Percentiles rank a stretch among this genome's conserved stretches.
phyloP scores from a whole-genome alignment of 257 asterid genomes.

The Haberlea rhodopensis region DNA sequence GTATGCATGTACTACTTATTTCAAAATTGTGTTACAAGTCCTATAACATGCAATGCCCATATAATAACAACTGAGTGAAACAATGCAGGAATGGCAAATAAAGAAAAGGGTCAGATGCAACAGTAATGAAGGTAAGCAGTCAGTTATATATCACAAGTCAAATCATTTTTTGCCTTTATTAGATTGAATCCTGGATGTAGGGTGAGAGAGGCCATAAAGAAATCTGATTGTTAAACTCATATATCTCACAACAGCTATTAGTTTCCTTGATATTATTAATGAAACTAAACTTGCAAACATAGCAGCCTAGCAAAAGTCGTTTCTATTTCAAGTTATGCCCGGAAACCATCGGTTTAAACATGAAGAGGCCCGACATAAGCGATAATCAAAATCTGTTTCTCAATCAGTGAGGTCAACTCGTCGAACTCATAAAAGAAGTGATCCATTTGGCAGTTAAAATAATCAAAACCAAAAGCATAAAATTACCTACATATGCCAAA shows the following conservation, averaged over 20 bases:
- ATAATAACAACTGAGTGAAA: neutral
- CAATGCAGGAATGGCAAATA: neutral
- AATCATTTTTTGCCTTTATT: neutral
- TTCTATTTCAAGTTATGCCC: constrained; percentile 19
- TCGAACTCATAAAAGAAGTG: neutral
- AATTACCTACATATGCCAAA: constrained; percentile 13
- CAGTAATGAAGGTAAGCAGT: neutral
- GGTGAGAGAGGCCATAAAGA: neutral
- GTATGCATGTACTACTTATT: neutral
- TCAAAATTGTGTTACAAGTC: neutral
- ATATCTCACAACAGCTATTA: neutral
- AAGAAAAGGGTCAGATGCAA: neutral
- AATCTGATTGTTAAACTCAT: neutral
- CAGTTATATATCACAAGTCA: neutral
- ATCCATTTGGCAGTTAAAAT: constrained; percentile 14
- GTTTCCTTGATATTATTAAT: neutral
- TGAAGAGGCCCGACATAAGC: neutral
- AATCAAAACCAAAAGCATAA: neutral
- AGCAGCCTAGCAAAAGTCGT: neutral
- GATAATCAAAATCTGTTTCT: neutral
- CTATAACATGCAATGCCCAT: too few relatives aligned
- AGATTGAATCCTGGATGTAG: neutral
- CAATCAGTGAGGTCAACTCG: constrained; percentile 12
- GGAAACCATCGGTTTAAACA: constrained; percentile 5
- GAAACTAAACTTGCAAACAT: neutral